Base-by-base conservation (phyloP, 2,329 filamentous ascomycete genomes). In the Beauveria rudraprayagi region DNA sequence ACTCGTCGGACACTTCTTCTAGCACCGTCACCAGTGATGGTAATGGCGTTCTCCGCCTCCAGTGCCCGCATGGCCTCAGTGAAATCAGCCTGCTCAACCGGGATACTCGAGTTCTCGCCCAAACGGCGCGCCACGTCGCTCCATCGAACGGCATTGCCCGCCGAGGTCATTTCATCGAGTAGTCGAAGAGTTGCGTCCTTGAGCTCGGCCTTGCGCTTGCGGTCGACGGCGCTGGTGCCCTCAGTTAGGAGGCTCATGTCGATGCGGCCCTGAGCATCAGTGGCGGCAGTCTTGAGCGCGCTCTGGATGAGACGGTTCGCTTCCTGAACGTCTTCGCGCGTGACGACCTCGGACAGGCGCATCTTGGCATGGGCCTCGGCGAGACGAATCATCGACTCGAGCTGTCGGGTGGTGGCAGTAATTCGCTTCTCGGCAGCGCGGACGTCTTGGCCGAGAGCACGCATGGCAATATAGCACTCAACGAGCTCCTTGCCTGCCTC, bases 351-450 rank as follows among this genome's bases (percentile, higher is more conserved):
- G 0, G 89, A 85, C 5, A 99, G 83, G 4, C 94, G 89, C 95
- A 99, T 99, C 75, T 97, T 97, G 55, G 94, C 95, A 75, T 99
- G 95, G 0, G 92, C 94, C 78, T 99, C 94, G 1, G 92, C 79
- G 3, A 99, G 88, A 64, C 94, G 93, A 71, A 99, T 97, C 95
- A 99, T 99, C 51, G 89, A 94, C 77, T 99, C 95, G 6, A 99
- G 82, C 76, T 99, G 94, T 71, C 94, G 86, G 0, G 95, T 99
- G 3, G 94, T 99, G 46, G 94, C 94, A 0, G 94, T 99, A 77
- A 99, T 99, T 66, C 94, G 91, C 74, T 95, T 93, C 75, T 99
- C 95, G 3, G 90, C 85, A 2, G 92, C 83, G 54, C 93, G 91
- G 41, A 93, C 88, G 68, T 92, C 89, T 67, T 92, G 88, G 52